phyloP scores from a whole-genome alignment of 1,139 yeast genomes.

The Hyphopichia pseudoburtonii region DNA sequence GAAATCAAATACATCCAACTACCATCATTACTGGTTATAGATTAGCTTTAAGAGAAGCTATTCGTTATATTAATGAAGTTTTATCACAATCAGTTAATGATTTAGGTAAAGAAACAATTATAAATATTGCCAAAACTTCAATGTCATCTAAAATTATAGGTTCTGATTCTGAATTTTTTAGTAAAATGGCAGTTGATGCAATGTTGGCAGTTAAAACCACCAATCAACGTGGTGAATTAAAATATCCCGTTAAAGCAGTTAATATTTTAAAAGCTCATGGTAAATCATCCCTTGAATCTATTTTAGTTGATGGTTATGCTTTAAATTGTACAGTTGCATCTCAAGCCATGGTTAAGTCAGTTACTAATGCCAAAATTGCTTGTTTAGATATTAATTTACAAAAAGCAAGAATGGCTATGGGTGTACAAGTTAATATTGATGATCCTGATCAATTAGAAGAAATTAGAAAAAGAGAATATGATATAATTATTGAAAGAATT shows the following conservation, averaged over 20 bases:
- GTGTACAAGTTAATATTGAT: conserved; percentile 94
- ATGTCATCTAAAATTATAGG: conserved; percentile 98
- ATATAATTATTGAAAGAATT: conserved; percentile 85
- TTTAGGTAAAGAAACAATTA: conserved; percentile 77
- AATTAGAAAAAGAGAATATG: conserved; percentile 91
- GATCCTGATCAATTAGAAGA: conserved; percentile 98
- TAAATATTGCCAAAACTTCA: conserved; percentile 92
- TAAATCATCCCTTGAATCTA: conserved; percentile 82
- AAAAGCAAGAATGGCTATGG: conserved; percentile 97
- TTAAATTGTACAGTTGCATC: conserved; percentile 96
- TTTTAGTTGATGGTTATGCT: conserved; percentile 91
- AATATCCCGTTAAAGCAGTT: conserved; percentile 97
- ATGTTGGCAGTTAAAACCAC: conserved; percentile 93
- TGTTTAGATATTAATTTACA: conserved; percentile 92
- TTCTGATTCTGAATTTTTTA: conserved; percentile 88
- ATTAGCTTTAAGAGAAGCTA: conserved; percentile 89
- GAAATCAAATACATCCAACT: conserved; percentile 94
- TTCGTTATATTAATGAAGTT: conserved; percentile 82
- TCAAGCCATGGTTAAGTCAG: conserved; percentile 87
- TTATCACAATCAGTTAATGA: conserved; percentile 77
- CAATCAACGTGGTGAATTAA: conserved; percentile 81
- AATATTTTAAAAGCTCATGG: conserved; percentile 97
- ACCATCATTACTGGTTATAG: conserved; percentile 96
- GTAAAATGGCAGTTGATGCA: conserved; percentile 91
- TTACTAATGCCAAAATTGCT: conserved; percentile 82